A percentile compares a stretch with the other conserved stretches of the same genome.
Conservation (phyloP, 1,284 basidiomycete genomes). For the Ceratobasidium papillatum region DNA sequence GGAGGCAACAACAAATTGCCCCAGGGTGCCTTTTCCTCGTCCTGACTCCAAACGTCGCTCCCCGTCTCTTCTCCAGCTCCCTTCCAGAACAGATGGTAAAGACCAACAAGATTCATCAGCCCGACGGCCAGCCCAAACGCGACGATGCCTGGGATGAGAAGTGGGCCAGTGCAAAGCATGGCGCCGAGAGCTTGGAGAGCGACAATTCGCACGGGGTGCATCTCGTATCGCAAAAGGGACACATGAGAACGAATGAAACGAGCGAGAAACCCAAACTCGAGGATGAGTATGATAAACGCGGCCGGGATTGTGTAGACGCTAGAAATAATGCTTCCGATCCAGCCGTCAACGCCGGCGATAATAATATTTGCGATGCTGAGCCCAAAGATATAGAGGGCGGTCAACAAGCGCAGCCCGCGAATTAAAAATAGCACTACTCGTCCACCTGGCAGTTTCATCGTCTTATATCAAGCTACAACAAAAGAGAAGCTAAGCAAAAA, state of each 20-base stretch:
- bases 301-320: constrained; percentile 11
- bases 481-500: too few relatives aligned
- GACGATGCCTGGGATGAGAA: neutral
- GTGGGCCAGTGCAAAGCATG: constrained; percentile 10
- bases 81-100: constrained; percentile 23
- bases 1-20: neutral
- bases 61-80: neutral
- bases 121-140: constrained; percentile 14
- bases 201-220: constrained; percentile 17
- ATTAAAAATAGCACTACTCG: neutral
- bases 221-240: neutral
- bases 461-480: neutral
- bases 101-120: constrained; percentile 22
- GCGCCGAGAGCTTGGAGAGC: constrained; percentile 22
- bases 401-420: neutral
- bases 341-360: neutral
- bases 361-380: constrained; percentile 9
- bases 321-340: constrained; percentile 10
- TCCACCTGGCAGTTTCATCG: neutral
- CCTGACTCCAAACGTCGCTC: constrained; percentile 4
- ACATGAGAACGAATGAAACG: neutral
- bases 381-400: neutral
- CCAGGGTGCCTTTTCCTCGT: neutral
- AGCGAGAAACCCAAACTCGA: constrained; percentile 16
- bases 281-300: constrained; percentile 16